Base-by-base conservation (phyloP, 768 basidiomycete genomes). In the Trametes elegans region DNA sequence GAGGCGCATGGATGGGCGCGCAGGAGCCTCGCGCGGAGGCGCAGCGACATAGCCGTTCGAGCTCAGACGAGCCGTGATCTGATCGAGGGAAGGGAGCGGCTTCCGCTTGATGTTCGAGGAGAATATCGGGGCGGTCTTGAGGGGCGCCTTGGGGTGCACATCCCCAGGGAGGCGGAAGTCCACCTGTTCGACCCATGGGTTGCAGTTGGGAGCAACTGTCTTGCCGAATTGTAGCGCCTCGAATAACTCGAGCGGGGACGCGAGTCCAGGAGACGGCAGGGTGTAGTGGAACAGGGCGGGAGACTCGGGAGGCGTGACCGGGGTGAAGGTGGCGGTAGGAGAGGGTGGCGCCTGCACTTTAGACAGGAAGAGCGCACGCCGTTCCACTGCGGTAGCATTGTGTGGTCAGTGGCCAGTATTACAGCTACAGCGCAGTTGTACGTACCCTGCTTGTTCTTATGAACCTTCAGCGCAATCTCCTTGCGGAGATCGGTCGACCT, bases 391-490 rank as follows among this genome's bases (percentile, higher is more conserved):
- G 23, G 57, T 24, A 40, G 53, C 29, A 51, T 18, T 42, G 42
- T 26, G 28, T 24, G 42, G 41, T 45, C 16, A 42, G 28, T 24
- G 42, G 41, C 41, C 16, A 42, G 52, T 16, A 47, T 32, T 34
- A 31, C 34, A 43, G 41, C n/a, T 11, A 13, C 28, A 35, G 18
- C 29, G 46, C 39, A 36, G 16, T 38, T 23, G 24, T 46, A 76
- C 80, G 62, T 68, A 91, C 90, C 74, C 71, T 89, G 86, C 73
- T 86, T 89, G 66, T 77, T 81, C 72, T 77, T 81, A 70, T 90
- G 88, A 46, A 78, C 79, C 69, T 84, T 88, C 53, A 87, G 70
- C 10, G 85, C 84, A 45, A 88, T 81, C 70, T 90, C 85, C 71
- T 83, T 88, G 60, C 86, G 82, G 46, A 91, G 77, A 70, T 88